Base-by-base conservation (phyloP, 1,284 basidiomycete species). In the Malassezia psittaci region DNA sequence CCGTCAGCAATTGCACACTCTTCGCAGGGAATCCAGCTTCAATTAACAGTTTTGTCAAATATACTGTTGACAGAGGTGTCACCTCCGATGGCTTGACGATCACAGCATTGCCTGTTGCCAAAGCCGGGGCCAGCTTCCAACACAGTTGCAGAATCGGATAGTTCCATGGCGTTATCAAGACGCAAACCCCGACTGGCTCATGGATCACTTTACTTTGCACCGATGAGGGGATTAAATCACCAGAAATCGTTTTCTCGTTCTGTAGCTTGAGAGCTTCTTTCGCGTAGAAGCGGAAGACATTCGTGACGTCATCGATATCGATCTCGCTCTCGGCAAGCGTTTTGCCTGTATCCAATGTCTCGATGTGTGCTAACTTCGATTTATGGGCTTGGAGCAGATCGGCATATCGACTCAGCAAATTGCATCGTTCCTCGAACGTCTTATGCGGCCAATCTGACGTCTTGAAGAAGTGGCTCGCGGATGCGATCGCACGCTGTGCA, bases 21-120 rank as follows among this genome's bases (percentile, higher is more conserved):
- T 59, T 48, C 1, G 58, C 42, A 1, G 72, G 72, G 36, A 70
- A 62, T 24, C 72, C 72, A 5, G 69, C 69, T 42, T 75, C 72
- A 43, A 69, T 37, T 29, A 71, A 57, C 38, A 75, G 57, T 44
- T 64, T 62, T 36, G 66, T 64, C 36, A 75, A 62, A 55, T 74
- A 64, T 32, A 75, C 49, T 29, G 69, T 69, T 15, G 72, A 72
- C 6, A 75, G 65, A 0, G 72, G 72, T 1, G 72, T 74, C 39
- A 75, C 71, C 47, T 75, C 72, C n/a, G 68, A 71, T 4, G 72
- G 72, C 59, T 75, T 75, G 61, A 75, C 66, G 51, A 75, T 72
- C 24, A 67, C 63, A 11, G 60, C 63, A 42, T 75, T 75, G 35
- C 72, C 72, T 5, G 72, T 65, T 0, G 64, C 72, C 12, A 75